Base-by-base conservation (phyloP, 352 stramenopile species). In the Phytophthora brassicae region DNA sequence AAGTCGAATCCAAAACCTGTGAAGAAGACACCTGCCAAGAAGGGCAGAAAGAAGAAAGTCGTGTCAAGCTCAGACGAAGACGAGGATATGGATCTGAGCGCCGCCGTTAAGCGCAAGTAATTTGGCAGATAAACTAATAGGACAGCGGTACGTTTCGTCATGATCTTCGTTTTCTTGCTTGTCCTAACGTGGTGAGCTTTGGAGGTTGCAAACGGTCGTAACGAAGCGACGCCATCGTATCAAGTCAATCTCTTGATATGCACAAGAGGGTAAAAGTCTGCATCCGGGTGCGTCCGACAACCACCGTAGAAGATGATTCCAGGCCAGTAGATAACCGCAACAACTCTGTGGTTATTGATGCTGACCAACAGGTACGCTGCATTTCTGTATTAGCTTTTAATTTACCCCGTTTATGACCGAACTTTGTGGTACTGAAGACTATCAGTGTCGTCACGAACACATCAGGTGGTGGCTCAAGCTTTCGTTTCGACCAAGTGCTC, bases 61-160 rank as follows among this genome's bases (percentile, higher is more conserved):
- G 62, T 49, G 26, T 66, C 70, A 24, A 86, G 68, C 29, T 85
- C 76, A 33, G 77, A 85, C 24, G 65, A 73, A 38, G 79, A 81
- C 48, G 72, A 70, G n/a, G 77, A 83, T 22, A 74, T 87, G 52
- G 81, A 94, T 56, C 56, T 94, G 53, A 82, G 72, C 49, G 76
- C 81, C 6, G 85, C 85, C 38, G 79, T 94, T 50, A 94, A 91
- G 71, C 79, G 75, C 65, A 93, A 93, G 58, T 70, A 50, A 66
- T 44, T 35, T 50, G 43, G 48, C 39, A 60, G 55, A 60, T 68
- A 61, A 66, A 63, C 42, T 73, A 66, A 70, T 73, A 66, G 59
- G 42, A 63, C 39, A 56, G n/a, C 41, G 51, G 50, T 56, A 56
- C 48, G 59, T 61, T 64, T 70, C 56, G 26, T 41, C 31, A 51